Conservation (phyloP, 352 stramenopile genomes). For the Phytopythium litorale region DNA sequence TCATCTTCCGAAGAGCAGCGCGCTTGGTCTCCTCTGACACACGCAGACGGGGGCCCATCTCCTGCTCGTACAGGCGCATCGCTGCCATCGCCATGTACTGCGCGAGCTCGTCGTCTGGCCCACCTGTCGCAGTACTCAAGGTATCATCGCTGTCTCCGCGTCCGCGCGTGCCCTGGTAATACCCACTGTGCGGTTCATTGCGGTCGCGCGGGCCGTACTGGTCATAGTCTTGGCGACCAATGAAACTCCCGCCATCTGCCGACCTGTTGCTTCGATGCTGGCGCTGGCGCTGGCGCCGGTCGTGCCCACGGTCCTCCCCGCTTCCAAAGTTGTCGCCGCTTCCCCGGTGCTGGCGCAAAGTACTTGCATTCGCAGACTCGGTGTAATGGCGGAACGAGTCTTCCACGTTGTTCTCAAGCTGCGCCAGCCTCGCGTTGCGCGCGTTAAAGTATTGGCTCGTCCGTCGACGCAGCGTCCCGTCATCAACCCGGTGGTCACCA, state of each 20-base stretch:
- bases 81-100: constrained; percentile 66
- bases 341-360: neutral
- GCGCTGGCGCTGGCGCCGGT: neutral
- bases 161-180: neutral
- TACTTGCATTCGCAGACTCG: neutral
- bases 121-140: neutral
- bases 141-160: constrained; percentile 3
- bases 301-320: neutral
- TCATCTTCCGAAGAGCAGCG: constrained; percentile 65
- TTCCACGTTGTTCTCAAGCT: constrained; percentile 12
- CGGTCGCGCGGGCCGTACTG: neutral
- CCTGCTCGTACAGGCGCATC: constrained; percentile 76
- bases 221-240: neutral
- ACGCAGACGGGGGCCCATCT: constrained; percentile 36
- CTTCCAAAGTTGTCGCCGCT: neutral
- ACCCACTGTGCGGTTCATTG: neutral
- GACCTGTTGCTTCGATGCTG: neutral
- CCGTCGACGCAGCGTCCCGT: constrained; percentile 11
- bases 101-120: constrained; percentile 30
- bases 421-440: constrained; percentile 21
- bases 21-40: constrained; percentile 58
- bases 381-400: neutral
- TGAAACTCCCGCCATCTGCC: neutral
- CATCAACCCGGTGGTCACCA: neutral
- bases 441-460: constrained; percentile 27